Evolutionary conservation across 169 alveolate species (phyloP).

Genomic region (Plasmodium vivax): DNA sequence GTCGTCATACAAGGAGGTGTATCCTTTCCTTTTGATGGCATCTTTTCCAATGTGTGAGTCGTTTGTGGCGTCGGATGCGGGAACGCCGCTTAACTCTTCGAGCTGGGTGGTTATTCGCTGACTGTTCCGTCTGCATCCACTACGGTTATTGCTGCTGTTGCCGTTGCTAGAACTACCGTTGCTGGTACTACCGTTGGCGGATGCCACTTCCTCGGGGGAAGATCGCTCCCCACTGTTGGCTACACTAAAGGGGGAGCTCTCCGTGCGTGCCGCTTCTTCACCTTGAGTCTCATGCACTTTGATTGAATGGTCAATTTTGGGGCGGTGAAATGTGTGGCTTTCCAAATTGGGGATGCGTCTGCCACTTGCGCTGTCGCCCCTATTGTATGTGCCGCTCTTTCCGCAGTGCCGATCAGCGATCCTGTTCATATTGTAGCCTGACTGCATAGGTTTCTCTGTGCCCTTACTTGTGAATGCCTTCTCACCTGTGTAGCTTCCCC

Average conservation of each 20-base stretch:
- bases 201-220: not conserved
- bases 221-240: not conserved
- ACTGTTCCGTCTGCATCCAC: not conserved
- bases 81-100: not conserved
- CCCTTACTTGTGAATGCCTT: not conserved
- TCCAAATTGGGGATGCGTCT: not conserved
- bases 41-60: not conserved
- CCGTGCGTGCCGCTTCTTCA: not conserved
- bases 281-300: not conserved
- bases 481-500: not conserved
- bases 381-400: not conserved
- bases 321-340: not conserved
- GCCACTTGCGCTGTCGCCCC: not conserved
- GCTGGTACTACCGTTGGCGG: not conserved
- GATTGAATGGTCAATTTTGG: not conserved
- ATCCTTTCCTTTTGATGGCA: not conserved
- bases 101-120: not conserved
- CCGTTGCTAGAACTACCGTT: not conserved
- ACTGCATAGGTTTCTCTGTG: not conserved
- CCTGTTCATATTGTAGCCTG: not conserved
- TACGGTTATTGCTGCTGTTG: not conserved
- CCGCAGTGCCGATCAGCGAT: not conserved
- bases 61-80: not conserved
- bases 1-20: slow-evolving; percentile 3
- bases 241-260: not conserved